phyloP scores from a whole-genome alignment of 331 rosid species.

The Erythrophleum ivorense region DNA sequence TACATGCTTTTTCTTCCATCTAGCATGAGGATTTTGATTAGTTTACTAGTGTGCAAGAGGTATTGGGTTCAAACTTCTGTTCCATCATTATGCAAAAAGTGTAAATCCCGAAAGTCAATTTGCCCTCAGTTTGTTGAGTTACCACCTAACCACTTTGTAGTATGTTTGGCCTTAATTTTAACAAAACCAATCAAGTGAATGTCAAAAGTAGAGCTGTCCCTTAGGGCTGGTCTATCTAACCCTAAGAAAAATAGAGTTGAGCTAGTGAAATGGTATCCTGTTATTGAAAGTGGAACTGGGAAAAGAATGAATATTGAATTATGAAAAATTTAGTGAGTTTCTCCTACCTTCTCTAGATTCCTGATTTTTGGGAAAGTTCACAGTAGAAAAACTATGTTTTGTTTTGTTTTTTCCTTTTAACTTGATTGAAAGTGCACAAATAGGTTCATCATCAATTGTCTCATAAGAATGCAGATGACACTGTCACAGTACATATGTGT shows the following conservation, averaged over 20 bases:
- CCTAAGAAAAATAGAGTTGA: background rate
- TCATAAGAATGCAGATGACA: background rate
- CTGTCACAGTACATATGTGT: background rate
- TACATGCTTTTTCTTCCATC: background rate
- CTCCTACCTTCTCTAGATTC: background rate
- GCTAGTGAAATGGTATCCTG: background rate
- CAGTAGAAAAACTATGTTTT: too few species aligned
- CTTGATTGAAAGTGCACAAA: background rate
- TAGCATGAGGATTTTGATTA: background rate
- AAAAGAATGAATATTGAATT: background rate
- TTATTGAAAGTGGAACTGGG: background rate
- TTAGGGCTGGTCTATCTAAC: background rate
- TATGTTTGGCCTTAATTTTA: background rate
- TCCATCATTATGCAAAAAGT: background rate
- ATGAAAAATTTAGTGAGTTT: background rate
- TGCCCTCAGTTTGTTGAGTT: background rate
- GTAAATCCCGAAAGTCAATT: background rate
- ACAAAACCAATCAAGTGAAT: background rate
- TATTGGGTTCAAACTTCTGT: background rate
- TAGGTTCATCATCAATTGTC: background rate
- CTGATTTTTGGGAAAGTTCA: background rate
- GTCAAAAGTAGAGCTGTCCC: background rate
- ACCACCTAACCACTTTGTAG: background rate
- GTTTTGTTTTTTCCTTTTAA: too few species aligned
- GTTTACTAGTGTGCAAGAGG: background rate